Evolutionary conservation across 2,329 filamentous ascomycete genomes (phyloP).

Genomic region (Scedosporium aurantiacum): DNA sequence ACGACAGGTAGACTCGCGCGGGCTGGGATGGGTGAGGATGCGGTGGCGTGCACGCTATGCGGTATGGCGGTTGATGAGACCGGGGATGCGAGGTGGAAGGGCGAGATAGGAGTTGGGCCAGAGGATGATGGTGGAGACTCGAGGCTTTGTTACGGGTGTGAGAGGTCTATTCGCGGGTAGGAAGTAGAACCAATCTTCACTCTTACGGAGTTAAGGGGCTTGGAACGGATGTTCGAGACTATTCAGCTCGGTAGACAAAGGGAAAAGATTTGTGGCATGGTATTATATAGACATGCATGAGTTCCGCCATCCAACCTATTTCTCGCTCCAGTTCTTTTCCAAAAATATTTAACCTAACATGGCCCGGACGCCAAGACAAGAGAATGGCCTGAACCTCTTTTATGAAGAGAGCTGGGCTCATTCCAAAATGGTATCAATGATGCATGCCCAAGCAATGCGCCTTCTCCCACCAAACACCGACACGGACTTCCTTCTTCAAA

Average conservation of each 20-base stretch:
- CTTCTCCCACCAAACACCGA: too few species aligned
- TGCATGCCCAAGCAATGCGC: too few species aligned
- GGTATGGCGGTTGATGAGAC: constrained; percentile 52
- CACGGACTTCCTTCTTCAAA: too few species aligned
- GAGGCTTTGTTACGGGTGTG: constrained; percentile 65
- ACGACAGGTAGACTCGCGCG: constrained; percentile 73
- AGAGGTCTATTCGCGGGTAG: constrained; percentile 48
- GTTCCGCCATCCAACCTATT: too few species aligned
- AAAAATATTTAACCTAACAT: too few species aligned
- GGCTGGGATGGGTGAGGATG: constrained; percentile 10
- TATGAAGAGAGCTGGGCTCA: too few species aligned
- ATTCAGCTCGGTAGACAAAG: not conserved
- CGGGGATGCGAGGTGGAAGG: constrained; percentile 53
- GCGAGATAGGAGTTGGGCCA: constrained; percentile 39
- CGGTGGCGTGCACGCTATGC: constrained; percentile 52
- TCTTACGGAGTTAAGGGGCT: not conserved
- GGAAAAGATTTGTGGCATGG: too few species aligned
- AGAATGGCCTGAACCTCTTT: too few species aligned
- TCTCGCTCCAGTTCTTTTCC: too few species aligned
- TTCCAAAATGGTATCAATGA: too few species aligned
- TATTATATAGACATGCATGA: too few species aligned
- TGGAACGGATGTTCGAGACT: not conserved
- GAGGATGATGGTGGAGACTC: constrained; percentile 18
- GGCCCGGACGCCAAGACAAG: too few species aligned
- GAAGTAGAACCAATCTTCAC: not conserved